A percentile compares a stretch with the other conserved stretches of the same genome.
These are phyloP conservation scores for Ambrosia artemisiifolia DNA, from an alignment of 129 eudicot genomes.

Conservation along the genomic window DNA sequence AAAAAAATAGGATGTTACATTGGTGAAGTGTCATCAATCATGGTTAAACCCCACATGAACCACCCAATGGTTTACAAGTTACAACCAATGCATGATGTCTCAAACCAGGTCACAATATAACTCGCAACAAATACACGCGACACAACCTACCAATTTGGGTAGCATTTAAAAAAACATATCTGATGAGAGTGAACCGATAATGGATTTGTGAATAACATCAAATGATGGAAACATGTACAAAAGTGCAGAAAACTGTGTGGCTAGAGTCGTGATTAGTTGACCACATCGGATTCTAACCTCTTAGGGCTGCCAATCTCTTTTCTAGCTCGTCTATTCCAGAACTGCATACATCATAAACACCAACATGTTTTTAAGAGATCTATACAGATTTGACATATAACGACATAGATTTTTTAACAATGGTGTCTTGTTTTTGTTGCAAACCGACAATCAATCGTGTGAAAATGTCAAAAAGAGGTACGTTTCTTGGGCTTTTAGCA, in stretches of 20 bases:
- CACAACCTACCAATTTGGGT: constrained; percentile 16
- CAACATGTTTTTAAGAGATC: neutral
- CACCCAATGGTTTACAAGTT: neutral
- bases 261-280: constrained; percentile 8
- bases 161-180: constrained; percentile 5
- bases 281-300: constrained; percentile 34
- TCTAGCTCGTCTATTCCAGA: constrained; percentile 85
- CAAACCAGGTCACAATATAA: neutral
- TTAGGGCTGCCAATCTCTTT: constrained; percentile 89
- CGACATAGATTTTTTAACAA: neutral
- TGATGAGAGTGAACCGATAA: constrained; percentile 19
- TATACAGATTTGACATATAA: neutral
- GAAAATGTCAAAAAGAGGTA: constrained; percentile 1
- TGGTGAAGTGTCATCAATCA: no score
- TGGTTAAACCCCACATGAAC: no score
- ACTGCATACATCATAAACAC: constrained; percentile 40
- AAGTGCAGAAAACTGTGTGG: constrained; percentile 18
- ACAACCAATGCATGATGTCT: neutral
- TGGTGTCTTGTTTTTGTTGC: neutral
- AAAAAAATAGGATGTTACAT: no score
- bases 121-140: constrained; percentile 10
- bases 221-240: constrained; percentile 32
- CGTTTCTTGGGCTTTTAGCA: neutral
- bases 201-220: constrained; percentile 25
- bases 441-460: neutral